These are phyloP conservation scores for Penicillium sclerotigenum DNA, from an alignment of 2,329 filamentous ascomycete species.

Conservation along the genomic window DNA sequence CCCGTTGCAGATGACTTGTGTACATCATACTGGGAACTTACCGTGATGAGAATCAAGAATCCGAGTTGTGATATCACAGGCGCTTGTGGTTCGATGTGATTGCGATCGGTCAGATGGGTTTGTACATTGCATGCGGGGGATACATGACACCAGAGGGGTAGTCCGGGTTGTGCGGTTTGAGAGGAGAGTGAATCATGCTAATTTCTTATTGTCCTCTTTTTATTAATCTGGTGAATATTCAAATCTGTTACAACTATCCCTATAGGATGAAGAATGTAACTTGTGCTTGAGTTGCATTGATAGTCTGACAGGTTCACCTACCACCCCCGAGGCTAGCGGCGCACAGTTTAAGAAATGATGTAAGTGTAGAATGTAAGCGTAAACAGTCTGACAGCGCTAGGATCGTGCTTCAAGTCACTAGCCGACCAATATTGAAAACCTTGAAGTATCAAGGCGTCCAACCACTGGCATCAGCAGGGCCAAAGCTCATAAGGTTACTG, in stretches of 20 bases:
- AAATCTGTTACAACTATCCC: not conserved
- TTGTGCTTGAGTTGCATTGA: constrained; percentile 5
- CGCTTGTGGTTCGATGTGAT: constrained; percentile 2
- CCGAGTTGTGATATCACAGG: constrained; percentile 3
- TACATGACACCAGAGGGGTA: not conserved
- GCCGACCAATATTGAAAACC: constrained; percentile 9
- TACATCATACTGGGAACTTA: not conserved
- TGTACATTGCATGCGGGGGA: constrained; percentile 5
- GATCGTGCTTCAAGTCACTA: constrained; percentile 3
- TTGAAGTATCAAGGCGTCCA: constrained; percentile 18
- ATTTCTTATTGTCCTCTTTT: not conserved
- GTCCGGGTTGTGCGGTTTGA: not conserved
- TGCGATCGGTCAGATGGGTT: constrained; percentile 1
- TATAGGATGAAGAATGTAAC: not conserved
- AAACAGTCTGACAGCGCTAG: constrained; percentile 14
- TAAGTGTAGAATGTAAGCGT: constrained; percentile 6
- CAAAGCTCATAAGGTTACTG: constrained; percentile 17
- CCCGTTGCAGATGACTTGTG: constrained; percentile 14
- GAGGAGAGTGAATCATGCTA: not conserved
- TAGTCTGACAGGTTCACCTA: constrained; percentile 6
- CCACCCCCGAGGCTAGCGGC: not conserved
- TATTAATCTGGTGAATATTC: not conserved
- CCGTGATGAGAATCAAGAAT: not conserved
- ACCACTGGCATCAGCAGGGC: constrained; percentile 2
- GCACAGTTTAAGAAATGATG: not conserved